These are phyloP conservation scores for Amanita fuliginea DNA, from an alignment of 768 basidiomycete species.

Conservation along the genomic window DNA sequence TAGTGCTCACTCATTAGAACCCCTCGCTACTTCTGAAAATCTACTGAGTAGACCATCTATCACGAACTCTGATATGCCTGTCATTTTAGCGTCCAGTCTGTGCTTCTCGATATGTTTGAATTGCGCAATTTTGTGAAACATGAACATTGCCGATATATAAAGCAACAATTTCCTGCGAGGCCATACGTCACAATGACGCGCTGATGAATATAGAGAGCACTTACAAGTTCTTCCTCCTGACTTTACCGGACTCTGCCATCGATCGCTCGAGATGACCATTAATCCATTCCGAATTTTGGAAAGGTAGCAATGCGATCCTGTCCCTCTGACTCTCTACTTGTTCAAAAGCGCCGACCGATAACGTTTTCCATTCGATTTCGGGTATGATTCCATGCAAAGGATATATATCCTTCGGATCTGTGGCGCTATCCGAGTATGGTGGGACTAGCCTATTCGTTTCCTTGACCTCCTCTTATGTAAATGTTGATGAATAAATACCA, in stretches of 20 bases:
- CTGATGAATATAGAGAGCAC: constrained; percentile 15
- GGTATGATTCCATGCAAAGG: constrained; percentile 68
- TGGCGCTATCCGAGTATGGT: constrained; percentile 53
- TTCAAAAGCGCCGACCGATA: constrained; percentile 47
- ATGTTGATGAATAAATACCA: constrained; percentile 4
- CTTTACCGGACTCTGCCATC: constrained; percentile 38
- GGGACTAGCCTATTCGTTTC: constrained; percentile 65
- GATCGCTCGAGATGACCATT: constrained; percentile 44
- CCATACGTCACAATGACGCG: neutral
- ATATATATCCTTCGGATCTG: constrained; percentile 64
- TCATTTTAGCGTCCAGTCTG: constrained; percentile 43
- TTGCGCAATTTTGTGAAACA: constrained; percentile 41
- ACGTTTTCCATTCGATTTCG: constrained; percentile 66
- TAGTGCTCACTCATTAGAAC: constrained; percentile 46
- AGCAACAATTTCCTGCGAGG: constrained; percentile 56
- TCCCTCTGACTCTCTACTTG: constrained; percentile 36
- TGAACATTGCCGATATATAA: constrained; percentile 77
- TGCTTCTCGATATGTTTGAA: constrained; percentile 34
- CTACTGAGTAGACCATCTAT: constrained; percentile 65
- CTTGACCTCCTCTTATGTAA: constrained; percentile 52
- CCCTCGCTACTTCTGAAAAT: constrained; percentile 71
- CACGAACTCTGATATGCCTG: constrained; percentile 47
- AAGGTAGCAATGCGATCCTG: constrained; percentile 48
- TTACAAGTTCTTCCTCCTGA: constrained; percentile 50
- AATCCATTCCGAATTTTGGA: constrained; percentile 56